Conservation (phyloP, 768 basidiomycete genomes). For the Pleurotus tuoliensis region DNA sequence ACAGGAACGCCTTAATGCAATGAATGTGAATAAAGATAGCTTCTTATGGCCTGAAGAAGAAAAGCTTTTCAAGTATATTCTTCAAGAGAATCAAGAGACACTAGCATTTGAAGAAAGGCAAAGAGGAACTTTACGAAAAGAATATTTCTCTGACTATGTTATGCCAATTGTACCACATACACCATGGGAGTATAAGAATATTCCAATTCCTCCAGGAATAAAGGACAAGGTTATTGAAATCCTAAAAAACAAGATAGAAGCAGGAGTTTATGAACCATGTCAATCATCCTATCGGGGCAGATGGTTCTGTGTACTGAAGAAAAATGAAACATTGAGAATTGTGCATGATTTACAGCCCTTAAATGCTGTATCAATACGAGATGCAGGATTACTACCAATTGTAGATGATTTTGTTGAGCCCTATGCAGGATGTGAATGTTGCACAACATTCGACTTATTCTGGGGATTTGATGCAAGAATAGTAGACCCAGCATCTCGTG, state of each 20-base stretch:
- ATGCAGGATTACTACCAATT: slow-evolving; percentile 29
- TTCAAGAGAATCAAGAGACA: slow-evolving; percentile 16
- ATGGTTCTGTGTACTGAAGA: slow-evolving; percentile 37
- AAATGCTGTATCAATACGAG: slow-evolving; percentile 32
- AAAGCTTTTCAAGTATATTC: slow-evolving; percentile 17
- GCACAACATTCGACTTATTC: slow-evolving; percentile 28
- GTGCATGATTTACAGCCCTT: slow-evolving; percentile 36
- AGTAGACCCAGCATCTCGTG: slow-evolving; percentile 17
- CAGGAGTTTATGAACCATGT: slow-evolving; percentile 33
- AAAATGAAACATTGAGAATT: slow-evolving; percentile 25
- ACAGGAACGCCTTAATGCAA: slow-evolving; percentile 1
- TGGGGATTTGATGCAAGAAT: slow-evolving; percentile 31
- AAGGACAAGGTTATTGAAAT: slow-evolving; percentile 23
- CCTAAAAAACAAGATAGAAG: slow-evolving; percentile 26
- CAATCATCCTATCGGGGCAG: slow-evolving; percentile 29
- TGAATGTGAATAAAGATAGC: slow-evolving; percentile 13
- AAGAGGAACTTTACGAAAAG: slow-evolving; percentile 9
- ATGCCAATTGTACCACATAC: slow-evolving; percentile 28
- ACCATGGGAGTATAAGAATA: slow-evolving; percentile 30
- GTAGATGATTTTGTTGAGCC: slow-evolving; percentile 28
- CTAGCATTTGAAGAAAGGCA: slow-evolving; percentile 21
- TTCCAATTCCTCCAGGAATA: slow-evolving; percentile 33
- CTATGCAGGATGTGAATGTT: slow-evolving; percentile 22
- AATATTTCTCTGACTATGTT: slow-evolving; percentile 22
- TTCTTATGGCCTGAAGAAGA: slow-evolving; percentile 22